These are phyloP conservation scores for Suillus ampliporus DNA, from an alignment of 768 basidiomycete genomes.

Conservation along the genomic window DNA sequence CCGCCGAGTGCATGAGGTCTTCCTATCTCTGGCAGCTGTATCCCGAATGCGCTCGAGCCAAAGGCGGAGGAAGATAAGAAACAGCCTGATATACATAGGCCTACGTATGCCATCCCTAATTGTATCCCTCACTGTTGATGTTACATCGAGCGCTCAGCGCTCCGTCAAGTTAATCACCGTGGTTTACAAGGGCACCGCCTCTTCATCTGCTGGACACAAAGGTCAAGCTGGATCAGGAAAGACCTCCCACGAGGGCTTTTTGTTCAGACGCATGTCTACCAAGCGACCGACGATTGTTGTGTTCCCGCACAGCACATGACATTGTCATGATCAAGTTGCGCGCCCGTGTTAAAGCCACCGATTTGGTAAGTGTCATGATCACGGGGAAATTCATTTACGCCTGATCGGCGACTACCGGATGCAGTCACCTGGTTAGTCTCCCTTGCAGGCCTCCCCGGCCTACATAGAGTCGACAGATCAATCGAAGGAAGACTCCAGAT, in stretches of 20 bases:
- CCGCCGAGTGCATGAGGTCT: neutral
- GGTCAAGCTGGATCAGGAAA: neutral
- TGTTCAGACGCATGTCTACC: neutral
- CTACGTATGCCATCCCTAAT: too few species aligned
- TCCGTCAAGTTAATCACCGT: neutral
- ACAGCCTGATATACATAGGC: too few species aligned
- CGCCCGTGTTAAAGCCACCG: neutral
- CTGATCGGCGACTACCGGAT: neutral
- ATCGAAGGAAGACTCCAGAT: too few species aligned
- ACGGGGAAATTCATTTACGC: constrained; percentile 1
- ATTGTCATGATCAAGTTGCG: too few species aligned
- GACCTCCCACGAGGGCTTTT: neutral
- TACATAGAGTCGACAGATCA: too few species aligned
- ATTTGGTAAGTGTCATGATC: neutral
- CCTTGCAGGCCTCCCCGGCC: too few species aligned
- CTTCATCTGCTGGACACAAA: neutral
- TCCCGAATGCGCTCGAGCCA: neutral
- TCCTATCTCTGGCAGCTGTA: neutral
- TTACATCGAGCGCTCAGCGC: too few species aligned
- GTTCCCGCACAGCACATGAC: too few species aligned
- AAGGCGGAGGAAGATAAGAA: too few species aligned
- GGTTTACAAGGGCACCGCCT: neutral
- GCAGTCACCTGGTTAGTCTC: neutral
- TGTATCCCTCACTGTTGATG: too few species aligned
- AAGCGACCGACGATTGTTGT: neutral